Conservation (phyloP, 2,329 filamentous ascomycete genomes). For the Aspergillus pseudoglaucus region DNA sequence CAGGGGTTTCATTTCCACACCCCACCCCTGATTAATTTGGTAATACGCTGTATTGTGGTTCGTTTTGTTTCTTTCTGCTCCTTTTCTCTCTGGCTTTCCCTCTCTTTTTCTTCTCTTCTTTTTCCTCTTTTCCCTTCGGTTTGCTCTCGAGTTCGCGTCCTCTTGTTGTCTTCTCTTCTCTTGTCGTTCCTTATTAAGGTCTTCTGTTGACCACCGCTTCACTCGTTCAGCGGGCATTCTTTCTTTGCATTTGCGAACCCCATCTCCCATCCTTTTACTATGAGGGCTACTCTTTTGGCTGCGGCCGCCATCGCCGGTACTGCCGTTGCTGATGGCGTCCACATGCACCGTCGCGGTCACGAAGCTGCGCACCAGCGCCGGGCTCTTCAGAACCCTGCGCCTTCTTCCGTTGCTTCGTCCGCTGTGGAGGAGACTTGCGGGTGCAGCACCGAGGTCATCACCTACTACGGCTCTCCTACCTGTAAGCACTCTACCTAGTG, state of each 20-base stretch:
- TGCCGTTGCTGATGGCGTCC: conserved; percentile 49
- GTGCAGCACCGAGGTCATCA: conserved; percentile 70
- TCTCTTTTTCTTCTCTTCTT: conserved; percentile 2
- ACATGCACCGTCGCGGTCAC: conserved; percentile 49
- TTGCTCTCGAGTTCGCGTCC: conserved; percentile 30
- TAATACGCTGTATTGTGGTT: background rate
- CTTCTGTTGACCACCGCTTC: conserved; percentile 25
- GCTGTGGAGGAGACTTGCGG: conserved; percentile 48
- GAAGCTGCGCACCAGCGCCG: conserved; percentile 55
- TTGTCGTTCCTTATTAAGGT: conserved; percentile 5
- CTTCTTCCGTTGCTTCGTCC: conserved; percentile 17
- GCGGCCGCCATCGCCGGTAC: conserved; percentile 46
- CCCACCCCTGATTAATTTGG: too few relatives aligned
- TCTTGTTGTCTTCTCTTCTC: conserved; percentile 8
- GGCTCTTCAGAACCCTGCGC: conserved; percentile 16
- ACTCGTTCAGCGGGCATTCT: conserved; percentile 75
- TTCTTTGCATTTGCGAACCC: conserved; percentile 27
- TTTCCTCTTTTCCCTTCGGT: conserved; percentile 9
- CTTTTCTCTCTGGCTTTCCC: conserved; percentile 2
- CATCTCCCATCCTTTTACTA: conserved; percentile 41
- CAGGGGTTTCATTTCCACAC: too few relatives aligned
- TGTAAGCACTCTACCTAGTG: conserved; percentile 39
- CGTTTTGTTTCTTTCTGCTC: background rate
- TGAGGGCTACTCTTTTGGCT: conserved; percentile 68
- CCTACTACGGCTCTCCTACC: conserved; percentile 60